These are phyloP conservation scores for Penicillium sp. DNA, from an alignment of 2,329 filamentous ascomycete genomes.

Conservation along the genomic window DNA sequence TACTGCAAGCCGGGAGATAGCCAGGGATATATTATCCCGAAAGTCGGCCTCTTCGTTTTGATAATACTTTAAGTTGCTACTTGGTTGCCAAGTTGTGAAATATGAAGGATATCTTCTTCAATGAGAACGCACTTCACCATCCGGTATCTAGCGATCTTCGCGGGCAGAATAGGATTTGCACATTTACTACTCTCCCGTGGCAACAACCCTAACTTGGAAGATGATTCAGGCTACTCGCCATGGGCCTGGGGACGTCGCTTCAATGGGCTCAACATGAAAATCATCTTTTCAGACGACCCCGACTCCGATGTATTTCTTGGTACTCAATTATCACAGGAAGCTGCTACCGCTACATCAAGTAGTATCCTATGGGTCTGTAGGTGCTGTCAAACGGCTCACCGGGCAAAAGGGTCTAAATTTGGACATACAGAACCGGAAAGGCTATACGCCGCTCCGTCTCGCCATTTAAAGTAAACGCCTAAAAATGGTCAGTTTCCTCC, in stretches of 20 bases:
- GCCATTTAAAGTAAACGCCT: not conserved
- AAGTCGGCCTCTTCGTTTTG: too few species aligned
- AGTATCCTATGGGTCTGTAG: conserved; percentile 2
- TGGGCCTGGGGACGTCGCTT: not conserved
- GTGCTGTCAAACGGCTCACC: conserved; percentile 1
- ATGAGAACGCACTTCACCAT: too few species aligned
- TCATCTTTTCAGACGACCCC: not conserved
- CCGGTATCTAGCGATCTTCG: not conserved
- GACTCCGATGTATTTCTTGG: not conserved
- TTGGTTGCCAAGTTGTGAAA: too few species aligned
- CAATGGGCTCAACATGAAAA: conserved; percentile 2
- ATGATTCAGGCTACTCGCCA: conserved; percentile 5
- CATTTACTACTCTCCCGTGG: not conserved
- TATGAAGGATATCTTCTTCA: too few species aligned
- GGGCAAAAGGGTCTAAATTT: not conserved
- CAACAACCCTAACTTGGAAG: not conserved
- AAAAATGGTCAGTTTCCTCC: not conserved
- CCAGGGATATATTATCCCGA: too few species aligned
- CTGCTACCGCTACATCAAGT: conserved; percentile 5
- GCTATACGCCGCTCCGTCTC: not conserved
- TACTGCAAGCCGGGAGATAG: too few species aligned
- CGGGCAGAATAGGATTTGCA: not conserved
- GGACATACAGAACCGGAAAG: not conserved
- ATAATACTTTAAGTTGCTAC: too few species aligned
- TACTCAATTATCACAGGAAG: not conserved